phyloP scores from a whole-genome alignment of 2,329 filamentous ascomycete genomes.

The Sclerotinia glacialis region DNA sequence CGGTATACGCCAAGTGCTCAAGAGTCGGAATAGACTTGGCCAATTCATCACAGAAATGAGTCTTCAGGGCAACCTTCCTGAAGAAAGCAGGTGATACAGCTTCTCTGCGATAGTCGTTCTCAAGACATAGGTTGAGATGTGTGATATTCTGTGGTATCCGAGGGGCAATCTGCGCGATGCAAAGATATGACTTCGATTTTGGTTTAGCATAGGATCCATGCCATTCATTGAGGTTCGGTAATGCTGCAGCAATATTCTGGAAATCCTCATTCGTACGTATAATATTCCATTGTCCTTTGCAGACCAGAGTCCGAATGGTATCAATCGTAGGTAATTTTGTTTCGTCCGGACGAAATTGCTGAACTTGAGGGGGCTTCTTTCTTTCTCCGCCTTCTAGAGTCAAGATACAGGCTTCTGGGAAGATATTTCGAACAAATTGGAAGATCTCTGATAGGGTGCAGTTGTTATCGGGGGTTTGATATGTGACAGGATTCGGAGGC shows the following conservation, averaged over 20 bases:
- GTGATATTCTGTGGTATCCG: conserved; percentile 56
- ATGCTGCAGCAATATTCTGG: conserved; percentile 55
- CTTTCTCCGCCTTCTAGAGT: conserved; percentile 75
- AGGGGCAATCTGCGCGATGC: conserved; percentile 62
- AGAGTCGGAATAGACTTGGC: conserved; percentile 59
- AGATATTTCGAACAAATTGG: conserved; percentile 55
- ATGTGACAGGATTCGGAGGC: conserved; percentile 52
- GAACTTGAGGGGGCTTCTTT: conserved; percentile 69
- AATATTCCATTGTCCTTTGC: conserved; percentile 75
- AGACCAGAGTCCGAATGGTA: conserved; percentile 64
- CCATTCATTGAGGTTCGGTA: conserved; percentile 62
- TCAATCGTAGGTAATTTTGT: conserved; percentile 35
- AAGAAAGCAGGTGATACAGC: conserved; percentile 58
- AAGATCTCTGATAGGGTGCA: conserved; percentile 70
- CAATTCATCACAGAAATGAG: conserved; percentile 65
- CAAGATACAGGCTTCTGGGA: conserved; percentile 59
- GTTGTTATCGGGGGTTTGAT: conserved; percentile 61
- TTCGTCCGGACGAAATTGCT: conserved; percentile 45
- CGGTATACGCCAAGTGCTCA: conserved; percentile 69
- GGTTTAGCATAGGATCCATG: conserved; percentile 61
- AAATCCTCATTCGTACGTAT: conserved; percentile 65
- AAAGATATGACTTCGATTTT: conserved; percentile 71
- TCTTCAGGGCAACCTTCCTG: conserved; percentile 53
- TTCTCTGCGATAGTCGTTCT: conserved; percentile 69
- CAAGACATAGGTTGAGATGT: conserved; percentile 65